Base-by-base conservation (phyloP, 108 stramenopile species). In the Discostella stelligeroides region DNA sequence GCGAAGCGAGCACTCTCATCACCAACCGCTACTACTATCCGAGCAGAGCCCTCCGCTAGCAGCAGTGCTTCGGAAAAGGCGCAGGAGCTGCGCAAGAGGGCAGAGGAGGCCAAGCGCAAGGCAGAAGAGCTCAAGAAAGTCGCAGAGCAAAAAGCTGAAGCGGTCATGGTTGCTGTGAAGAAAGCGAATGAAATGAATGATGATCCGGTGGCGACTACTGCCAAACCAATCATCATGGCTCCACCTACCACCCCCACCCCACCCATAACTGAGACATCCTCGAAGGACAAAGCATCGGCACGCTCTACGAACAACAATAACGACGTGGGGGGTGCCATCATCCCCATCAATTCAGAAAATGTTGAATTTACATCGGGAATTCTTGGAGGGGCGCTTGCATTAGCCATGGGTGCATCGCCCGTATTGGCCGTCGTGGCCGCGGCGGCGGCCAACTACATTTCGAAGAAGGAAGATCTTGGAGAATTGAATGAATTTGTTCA, bases 281-380 rank as follows among this genome's bases (percentile, higher is more conserved):
- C 30, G 21, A 18, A 15, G 41, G 24, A 34, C 37, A 58, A 68
- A 29, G 45, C 62, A 24, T 49, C 67, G 12, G 51, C 74, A n/a
- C 66, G 60, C 49, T 40, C 49, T 6, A n/a, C 55, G n/a, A n/a
- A n/a, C n/a, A n/a, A n/a, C 38, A 29, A 63, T 17, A 37, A 60
- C 1, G 34, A 17, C 25, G 39, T 23, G 58, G 73, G 60, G 25
- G 67, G 53, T 28, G 70, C 80, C 40, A 72, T 81, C 58, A 73
- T 81, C 25, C 80, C 80, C 71, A 63, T 81, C 71, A 76, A 76
- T 34, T 56, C 72, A 62, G 70, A 49, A 54, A 81, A 64, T 41
- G 72, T 81, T 24, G 76, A 81, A 54, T 81, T 81, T 70, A 66
- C 80, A 29, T 70, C 80, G 13, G 80, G 80, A 51, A 38, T 81